These are phyloP conservation scores for Pseudocercospora eumusae DNA, from an alignment of 2,329 filamentous ascomycete species.

Conservation along the genomic window DNA sequence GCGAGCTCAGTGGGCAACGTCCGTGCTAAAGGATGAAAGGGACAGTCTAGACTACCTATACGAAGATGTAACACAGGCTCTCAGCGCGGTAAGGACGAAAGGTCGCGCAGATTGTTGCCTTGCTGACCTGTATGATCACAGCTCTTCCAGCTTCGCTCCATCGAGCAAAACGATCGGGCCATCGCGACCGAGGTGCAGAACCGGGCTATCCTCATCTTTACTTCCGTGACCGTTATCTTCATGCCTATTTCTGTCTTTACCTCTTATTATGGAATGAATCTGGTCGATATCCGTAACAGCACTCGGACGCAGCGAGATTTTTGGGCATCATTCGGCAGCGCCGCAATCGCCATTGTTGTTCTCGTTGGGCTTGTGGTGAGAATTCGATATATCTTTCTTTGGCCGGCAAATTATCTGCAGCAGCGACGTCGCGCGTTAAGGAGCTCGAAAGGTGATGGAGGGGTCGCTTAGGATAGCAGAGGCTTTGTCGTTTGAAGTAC, in stretches of 20 bases:
- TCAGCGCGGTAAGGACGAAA: neutral
- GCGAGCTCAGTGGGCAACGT: no score
- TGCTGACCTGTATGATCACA: neutral
- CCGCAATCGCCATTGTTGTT: neutral
- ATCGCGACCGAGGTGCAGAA: conserved; percentile 6
- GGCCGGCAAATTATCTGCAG: neutral
- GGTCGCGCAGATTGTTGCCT: neutral
- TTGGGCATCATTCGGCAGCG: neutral
- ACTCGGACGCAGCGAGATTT: conserved; percentile 1
- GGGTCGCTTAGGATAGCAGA: no score
- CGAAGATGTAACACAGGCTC: neutral
- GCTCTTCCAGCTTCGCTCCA: conserved; percentile 11
- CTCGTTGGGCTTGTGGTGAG: neutral
- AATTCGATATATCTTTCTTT: neutral
- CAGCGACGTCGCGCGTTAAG: neutral
- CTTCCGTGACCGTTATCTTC: conserved; percentile 4
- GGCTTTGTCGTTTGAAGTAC: no score
- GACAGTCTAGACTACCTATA: neutral
- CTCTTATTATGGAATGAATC: conserved; percentile 11
- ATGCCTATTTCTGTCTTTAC: conserved; percentile 8
- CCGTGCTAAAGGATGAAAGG: neutral
- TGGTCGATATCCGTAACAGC: conserved; percentile 1
- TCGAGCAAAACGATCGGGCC: conserved; percentile 6
- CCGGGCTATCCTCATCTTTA: conserved; percentile 3
- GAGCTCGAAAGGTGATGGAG: neutral